phyloP scores from a whole-genome alignment of 2,329 filamentous ascomycete species.

The Elsinoe australis region DNA sequence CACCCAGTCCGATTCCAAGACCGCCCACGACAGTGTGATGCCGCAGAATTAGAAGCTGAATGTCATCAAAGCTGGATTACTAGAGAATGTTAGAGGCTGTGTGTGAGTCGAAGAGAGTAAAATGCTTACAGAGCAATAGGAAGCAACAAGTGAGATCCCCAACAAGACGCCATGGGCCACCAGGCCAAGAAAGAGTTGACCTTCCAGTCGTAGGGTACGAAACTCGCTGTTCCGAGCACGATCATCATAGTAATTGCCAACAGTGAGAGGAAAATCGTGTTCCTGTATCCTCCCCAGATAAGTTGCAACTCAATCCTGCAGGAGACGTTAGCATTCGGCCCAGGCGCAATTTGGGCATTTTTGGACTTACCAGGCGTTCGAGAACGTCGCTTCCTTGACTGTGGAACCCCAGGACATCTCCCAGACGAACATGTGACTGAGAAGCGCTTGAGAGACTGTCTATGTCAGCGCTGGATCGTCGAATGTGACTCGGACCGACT shows the following conservation, averaged over 20 bases:
- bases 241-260: slow-evolving; percentile 42
- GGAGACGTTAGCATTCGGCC: background rate
- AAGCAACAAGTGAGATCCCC: slow-evolving; percentile 1
- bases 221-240: slow-evolving; percentile 47
- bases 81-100: background rate
- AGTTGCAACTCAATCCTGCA: slow-evolving; percentile 2
- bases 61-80: slow-evolving; percentile 16
- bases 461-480: background rate
- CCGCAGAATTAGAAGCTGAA: slow-evolving; percentile 16
- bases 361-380: slow-evolving; percentile 41
- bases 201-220: slow-evolving; percentile 10
- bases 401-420: slow-evolving; percentile 46
- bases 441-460: slow-evolving; percentile 31
- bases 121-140: slow-evolving; percentile 4
- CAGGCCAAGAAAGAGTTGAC: slow-evolving; percentile 14
- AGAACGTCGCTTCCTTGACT: slow-evolving; percentile 47
- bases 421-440: slow-evolving; percentile 32
- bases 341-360: background rate
- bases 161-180: slow-evolving; percentile 14
- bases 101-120: background rate
- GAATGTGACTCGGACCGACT: background rate
- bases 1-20: background rate
- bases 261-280: slow-evolving; percentile 44
- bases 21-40: too few relatives aligned
- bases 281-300: slow-evolving; percentile 17